Conservation (phyloP, 116 monocot genomes). For the Dioscorea cayenensis region DNA sequence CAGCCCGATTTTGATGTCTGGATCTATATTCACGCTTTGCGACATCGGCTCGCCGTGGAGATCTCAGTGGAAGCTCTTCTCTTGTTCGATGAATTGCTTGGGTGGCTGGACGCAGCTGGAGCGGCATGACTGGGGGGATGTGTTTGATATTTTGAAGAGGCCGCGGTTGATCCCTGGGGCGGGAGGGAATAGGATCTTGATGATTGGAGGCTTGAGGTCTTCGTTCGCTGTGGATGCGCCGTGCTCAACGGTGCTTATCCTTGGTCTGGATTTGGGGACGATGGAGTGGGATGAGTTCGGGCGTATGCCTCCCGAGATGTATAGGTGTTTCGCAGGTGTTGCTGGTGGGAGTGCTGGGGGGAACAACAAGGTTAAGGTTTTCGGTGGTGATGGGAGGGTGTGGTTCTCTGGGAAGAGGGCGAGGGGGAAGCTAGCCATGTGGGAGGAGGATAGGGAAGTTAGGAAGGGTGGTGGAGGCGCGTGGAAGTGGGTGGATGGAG, state of each 20-base stretch:
- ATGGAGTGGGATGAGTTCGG: slow-evolving; percentile 97
- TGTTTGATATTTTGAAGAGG: slow-evolving; percentile 76
- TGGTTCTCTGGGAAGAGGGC: slow-evolving; percentile 97
- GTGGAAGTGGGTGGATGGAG: slow-evolving; percentile 89
- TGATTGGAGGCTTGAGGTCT: slow-evolving; percentile 83
- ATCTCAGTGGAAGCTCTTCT: slow-evolving; percentile 95
- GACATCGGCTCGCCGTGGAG: slow-evolving; percentile 90
- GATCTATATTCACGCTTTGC: slow-evolving; percentile 55
- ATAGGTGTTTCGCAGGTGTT: slow-evolving; percentile 51
- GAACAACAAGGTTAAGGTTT: slow-evolving; percentile 98
- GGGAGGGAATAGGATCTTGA: slow-evolving; percentile 38
- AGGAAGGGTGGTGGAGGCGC: slow-evolving; percentile 28
- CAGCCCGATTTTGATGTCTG: slow-evolving; percentile 56
- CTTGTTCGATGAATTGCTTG: slow-evolving; percentile 39
- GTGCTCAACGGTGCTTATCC: slow-evolving; percentile 89
- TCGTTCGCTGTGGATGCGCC: slow-evolving; percentile 72
- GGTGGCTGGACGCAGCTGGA: slow-evolving; percentile 73
- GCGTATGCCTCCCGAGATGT: slow-evolving; percentile 83
- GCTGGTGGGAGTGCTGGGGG: slow-evolving; percentile 5
- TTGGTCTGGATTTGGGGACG: slow-evolving; percentile 62
- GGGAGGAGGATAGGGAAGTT: slow-evolving; percentile 59
- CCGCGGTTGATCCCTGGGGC: slow-evolving; percentile 71
- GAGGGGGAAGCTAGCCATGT: slow-evolving; percentile 84
- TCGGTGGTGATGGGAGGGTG: slow-evolving; percentile 90
- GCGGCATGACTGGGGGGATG: slow-evolving; percentile 73